Percentiles rank a stretch among this genome's conserved stretches.
phyloP scores from a whole-genome alignment of 1,139 yeast genomes.

The Kurtzmaniella quercitrusa region DNA sequence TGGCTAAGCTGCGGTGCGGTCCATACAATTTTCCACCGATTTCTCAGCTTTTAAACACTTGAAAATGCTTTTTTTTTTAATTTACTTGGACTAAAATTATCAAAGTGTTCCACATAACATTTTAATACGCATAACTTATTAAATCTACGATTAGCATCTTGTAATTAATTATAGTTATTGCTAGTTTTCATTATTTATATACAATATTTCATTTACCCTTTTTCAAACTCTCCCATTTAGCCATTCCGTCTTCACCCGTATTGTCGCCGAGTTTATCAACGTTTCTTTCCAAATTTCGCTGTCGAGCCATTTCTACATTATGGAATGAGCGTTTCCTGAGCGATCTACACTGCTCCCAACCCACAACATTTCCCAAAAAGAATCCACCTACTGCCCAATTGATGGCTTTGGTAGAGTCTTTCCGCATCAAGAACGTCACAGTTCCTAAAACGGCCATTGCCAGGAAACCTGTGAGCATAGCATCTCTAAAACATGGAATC shows the following conservation, averaged over 20 bases:
- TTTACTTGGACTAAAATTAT: too few relatives aligned
- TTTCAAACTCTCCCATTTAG: conserved; percentile 20
- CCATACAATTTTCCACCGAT: too few relatives aligned
- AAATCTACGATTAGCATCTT: too few relatives aligned
- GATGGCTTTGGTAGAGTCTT: conserved; percentile 55
- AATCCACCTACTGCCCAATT: conserved; percentile 88
- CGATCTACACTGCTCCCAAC: conserved; percentile 91
- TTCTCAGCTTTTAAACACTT: too few relatives aligned
- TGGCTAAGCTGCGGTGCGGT: too few relatives aligned
- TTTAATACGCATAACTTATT: too few relatives aligned
- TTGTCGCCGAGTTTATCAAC: conserved; percentile 24
- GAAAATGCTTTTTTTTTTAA: too few relatives aligned
- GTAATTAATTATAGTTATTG: too few relatives aligned
- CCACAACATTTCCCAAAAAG: conserved; percentile 71
- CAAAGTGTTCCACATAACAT: too few relatives aligned
- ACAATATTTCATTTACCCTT: not conserved
- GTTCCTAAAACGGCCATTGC: conserved; percentile 79
- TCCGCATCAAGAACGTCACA: conserved; percentile 66
- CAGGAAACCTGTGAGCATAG: conserved; percentile 81
- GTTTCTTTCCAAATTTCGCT: conserved; percentile 39
- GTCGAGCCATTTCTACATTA: conserved; percentile 60
- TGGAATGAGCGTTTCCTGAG: conserved; percentile 60
- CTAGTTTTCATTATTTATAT: too few relatives aligned
- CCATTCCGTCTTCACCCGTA: conserved; percentile 18
- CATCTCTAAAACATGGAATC: conserved; percentile 89